These are phyloP conservation scores for Acorus gramineus DNA, from an alignment of 106 monocot species.

Conservation along the genomic window DNA sequence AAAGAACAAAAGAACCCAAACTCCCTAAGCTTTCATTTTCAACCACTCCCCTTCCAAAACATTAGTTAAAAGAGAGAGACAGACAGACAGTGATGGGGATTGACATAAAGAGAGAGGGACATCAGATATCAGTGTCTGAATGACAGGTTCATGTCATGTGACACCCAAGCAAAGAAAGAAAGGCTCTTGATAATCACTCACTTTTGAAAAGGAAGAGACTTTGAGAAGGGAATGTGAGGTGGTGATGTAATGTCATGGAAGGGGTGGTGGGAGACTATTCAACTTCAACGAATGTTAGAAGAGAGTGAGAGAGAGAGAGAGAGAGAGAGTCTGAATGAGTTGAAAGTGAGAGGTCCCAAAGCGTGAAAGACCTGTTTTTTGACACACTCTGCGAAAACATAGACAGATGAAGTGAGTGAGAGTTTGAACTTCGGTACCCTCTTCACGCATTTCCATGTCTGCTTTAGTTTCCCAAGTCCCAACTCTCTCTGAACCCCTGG, in stretches of 20 bases:
- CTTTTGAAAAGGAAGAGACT: not conserved
- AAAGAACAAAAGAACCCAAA: not conserved
- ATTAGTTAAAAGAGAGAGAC: not conserved
- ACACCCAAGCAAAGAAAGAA: slow-evolving; percentile 29
- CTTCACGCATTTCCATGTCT: too few species aligned
- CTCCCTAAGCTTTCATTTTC: too few species aligned
- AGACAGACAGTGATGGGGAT: not conserved
- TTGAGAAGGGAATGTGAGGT: not conserved
- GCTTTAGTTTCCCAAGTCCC: too few species aligned
- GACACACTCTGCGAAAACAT: not conserved
- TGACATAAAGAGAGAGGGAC: slow-evolving; percentile 11
- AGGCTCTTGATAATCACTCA: not conserved
- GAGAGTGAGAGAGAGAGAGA: not conserved
- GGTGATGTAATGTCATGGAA: slow-evolving; percentile 1
- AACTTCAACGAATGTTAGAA: not conserved
- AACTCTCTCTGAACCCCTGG: too few species aligned
- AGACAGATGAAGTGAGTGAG: not conserved
- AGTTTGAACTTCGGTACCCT: not conserved
- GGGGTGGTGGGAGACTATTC: slow-evolving; percentile 3
- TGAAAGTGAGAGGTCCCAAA: not conserved
- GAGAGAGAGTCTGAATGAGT: not conserved
- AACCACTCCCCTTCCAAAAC: slow-evolving; percentile 2
- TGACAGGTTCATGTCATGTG: slow-evolving; percentile 57
- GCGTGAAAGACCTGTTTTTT: not conserved
- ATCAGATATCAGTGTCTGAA: slow-evolving; percentile 28